These are phyloP conservation scores for Diaporthe citrichinensis DNA, from an alignment of 2,329 filamentous ascomycete genomes.

Conservation along the genomic window DNA sequence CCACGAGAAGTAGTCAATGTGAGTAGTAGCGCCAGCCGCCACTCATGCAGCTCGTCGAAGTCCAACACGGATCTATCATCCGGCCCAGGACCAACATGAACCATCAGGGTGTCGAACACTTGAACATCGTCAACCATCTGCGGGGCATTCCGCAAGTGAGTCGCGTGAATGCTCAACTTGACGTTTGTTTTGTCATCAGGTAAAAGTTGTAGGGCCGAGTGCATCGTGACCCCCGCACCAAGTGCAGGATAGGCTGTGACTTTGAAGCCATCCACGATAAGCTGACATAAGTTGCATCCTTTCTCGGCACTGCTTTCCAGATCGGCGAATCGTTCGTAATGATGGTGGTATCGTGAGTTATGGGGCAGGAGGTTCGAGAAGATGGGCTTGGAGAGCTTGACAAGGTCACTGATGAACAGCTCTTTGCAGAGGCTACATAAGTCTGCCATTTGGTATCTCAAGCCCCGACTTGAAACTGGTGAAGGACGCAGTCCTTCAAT, in stretches of 20 bases:
- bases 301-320: neutral
- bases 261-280: neutral
- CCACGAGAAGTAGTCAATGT: neutral
- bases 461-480: neutral
- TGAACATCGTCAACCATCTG: neutral
- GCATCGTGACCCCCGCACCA: neutral
- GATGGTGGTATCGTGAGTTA: neutral
- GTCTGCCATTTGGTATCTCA: neutral
- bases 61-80: slow-evolving; percentile 1
- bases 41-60: neutral
- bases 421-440: neutral
- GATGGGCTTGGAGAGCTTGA: neutral
- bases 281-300: neutral
- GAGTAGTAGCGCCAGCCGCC: neutral
- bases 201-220: neutral
- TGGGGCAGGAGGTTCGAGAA: neutral
- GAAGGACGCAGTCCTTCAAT: neutral
- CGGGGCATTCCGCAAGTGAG: neutral
- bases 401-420: neutral
- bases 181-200: neutral
- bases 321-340: neutral
- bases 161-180: neutral
- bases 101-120: neutral
- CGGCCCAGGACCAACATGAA: neutral
- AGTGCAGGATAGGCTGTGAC: neutral